Evolutionary conservation across 495 filamentous ascomycete species (phyloP).

Genomic region (Xylaria scruposa): DNA sequence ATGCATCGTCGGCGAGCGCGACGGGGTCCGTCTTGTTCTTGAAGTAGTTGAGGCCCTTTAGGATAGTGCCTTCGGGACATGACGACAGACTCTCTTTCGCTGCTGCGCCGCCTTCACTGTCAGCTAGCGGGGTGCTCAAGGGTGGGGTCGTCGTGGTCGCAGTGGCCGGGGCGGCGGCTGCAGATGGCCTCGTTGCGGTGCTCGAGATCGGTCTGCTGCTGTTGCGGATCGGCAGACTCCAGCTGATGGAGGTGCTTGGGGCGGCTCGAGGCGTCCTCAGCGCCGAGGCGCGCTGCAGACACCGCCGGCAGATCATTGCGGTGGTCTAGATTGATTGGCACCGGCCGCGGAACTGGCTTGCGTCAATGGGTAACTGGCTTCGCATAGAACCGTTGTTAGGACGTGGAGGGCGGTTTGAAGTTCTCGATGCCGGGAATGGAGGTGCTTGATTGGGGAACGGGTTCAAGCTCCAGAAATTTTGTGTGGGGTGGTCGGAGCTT

Average conservation of each 20-base stretch:
- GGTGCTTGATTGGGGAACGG: neutral
- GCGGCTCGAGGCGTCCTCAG: constrained; percentile 30
- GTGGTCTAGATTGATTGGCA: neutral
- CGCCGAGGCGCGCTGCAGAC: constrained; percentile 49
- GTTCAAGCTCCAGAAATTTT: constrained; percentile 53
- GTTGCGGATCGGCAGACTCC: constrained; percentile 21
- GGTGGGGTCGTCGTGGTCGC: neutral
- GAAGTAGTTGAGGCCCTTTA: constrained; percentile 86
- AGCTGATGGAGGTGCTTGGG: constrained; percentile 23
- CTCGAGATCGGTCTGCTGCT: constrained; percentile 41
- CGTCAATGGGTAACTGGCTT: neutral
- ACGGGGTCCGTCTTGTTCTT: constrained; percentile 73
- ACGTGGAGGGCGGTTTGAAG: constrained; percentile 4
- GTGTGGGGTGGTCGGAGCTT: constrained; percentile 44
- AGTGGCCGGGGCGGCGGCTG: constrained; percentile 37
- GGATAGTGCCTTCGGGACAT: constrained; percentile 70
- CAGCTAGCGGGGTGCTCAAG: constrained; percentile 27
- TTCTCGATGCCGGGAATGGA: neutral
- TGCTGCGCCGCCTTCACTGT: constrained; percentile 22
- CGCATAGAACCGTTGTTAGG: neutral
- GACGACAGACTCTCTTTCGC: constrained; percentile 42
- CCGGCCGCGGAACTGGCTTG: neutral
- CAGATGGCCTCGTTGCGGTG: constrained; percentile 35
- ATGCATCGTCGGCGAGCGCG: constrained; percentile 81
- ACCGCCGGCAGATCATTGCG: constrained; percentile 56